Evolutionary conservation across 2,329 filamentous ascomycete species (phyloP), one percentile per base, ranked within the genome.

Genomic region (Epichloe sibirici): DNA sequence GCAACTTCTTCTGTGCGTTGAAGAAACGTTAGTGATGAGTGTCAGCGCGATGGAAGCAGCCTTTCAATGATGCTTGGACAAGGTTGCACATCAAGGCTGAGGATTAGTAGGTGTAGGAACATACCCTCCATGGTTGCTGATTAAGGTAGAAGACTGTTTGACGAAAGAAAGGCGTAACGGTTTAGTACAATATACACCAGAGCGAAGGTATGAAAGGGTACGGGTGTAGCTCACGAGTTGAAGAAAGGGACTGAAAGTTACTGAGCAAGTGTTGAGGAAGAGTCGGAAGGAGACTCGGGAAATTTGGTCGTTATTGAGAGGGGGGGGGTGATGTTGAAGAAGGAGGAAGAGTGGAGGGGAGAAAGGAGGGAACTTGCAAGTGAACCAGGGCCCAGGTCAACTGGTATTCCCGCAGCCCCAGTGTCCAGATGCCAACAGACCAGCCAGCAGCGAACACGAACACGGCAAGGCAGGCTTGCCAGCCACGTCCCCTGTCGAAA

Each of bases 1-100:
- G 93, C 93, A 78, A 98, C 93, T 89, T 98, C 93, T 84, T 98
- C 93, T 97, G 72, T 75, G 77, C 60, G 58, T 57, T 58, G 64
- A 58, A 70, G 62, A 62, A 56, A 61, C 37, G 69, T 78, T 62
- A 79, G 78, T 66, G 57, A 65, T 53, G 47, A 49, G 55, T 51
- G 45, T 51, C 44, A 51, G 60, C 49, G 52, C 35, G 42, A 39
- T 21, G 21, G 13, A 42, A 17, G 25, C 9, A 17, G 11, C 6
- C 2, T 11, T 34, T 25, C 37, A 12, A 21, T 23, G 35, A 49
- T 54, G 51, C 28, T 43, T 49, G n/a, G 25, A 21, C 31, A 17
- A 12, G 15, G 45, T 35, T 31, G 54, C 48, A 47, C 39, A 21
- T 51, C 45, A 21, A 49, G 28, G 35, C 3, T 34, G 44, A 42